Conservation (phyloP, 2,329 filamentous ascomycete genomes). For the Fusarium subtropicale region DNA sequence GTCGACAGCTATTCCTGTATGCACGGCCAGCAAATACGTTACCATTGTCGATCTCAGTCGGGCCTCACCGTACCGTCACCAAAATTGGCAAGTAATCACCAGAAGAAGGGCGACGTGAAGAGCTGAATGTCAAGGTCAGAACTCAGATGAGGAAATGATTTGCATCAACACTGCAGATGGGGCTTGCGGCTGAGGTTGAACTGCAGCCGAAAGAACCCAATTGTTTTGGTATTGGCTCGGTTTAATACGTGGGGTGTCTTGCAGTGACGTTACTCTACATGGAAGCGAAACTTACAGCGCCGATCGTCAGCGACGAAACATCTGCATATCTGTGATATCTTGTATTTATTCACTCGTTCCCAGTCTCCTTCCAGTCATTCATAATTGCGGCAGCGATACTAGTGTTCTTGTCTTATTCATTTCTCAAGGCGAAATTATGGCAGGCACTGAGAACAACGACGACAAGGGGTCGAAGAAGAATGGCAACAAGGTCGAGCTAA, state of each 20-base stretch:
- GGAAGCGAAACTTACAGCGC: not conserved
- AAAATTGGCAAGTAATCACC: not conserved
- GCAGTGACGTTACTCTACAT: not conserved
- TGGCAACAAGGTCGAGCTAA: not conserved
- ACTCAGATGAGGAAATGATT: not conserved
- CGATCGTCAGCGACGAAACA: fast-evolving
- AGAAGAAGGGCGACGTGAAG: not conserved
- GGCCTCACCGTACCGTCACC: not conserved
- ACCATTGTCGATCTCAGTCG: not conserved
- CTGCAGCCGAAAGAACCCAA: not conserved
- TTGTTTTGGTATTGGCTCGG: not conserved
- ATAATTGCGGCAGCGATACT: not conserved
- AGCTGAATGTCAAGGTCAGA: not conserved
- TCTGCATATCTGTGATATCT: fast-evolving
- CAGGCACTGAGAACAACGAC: not conserved
- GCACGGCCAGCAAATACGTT: not conserved
- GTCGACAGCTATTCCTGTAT: not conserved
- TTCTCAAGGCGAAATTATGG: not conserved
- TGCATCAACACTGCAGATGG: not conserved
- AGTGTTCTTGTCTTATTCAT: not conserved
- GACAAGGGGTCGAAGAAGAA: not conserved
- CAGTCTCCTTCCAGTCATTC: too few relatives aligned
- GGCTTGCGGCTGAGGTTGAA: not conserved
- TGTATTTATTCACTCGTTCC: not conserved
- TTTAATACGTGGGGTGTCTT: not conserved